Evolutionary conservation across 768 basidiomycete genomes (phyloP), one percentile per base, ranked within the genome.

Genomic region (Termitomyces bulborhizus): DNA sequence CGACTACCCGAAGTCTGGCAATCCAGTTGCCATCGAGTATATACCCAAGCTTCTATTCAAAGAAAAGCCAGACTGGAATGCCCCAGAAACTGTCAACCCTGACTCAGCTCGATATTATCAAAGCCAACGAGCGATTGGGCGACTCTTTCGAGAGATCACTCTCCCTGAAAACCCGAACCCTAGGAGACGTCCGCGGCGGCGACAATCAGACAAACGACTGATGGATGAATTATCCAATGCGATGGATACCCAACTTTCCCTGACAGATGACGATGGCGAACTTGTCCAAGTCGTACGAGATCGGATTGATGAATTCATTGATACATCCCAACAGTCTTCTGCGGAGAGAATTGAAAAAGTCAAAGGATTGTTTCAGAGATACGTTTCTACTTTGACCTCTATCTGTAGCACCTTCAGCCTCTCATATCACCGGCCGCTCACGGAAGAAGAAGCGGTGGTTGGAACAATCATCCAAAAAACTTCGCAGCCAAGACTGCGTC

Each of bases 391-490:
- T 46, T 63, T 88, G 34, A 73, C 72, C 34, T 69, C 65, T 12
- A 77, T 83, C 15, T 83, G 82, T 57, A 62, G 69, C 31, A 65
- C 69, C 15, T 70, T 80, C 63, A 76, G 76, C 1, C 68, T 85
- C 0, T 80, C 77, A 2, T 69, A 71, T 48, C 60, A 64, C n/a
- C 72, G 70, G 29, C 68, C 71, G 50, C 68, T 86, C 1, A 78
- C 78, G 9, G 85, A 88, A 61, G 84, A 81, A 62, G 87, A 87
- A 64, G 83, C 78, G 0, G 67, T 84, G 2, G 66, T 86, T 16
- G 86, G 87, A 0, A 86, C 85, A 0, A 88, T 88, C 56, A 71
- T 79, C 0, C 83, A 84, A 18, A 83, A 84, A 56, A 80, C 74
- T 12, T 79, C 83, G 0, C 82, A 86, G 60, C 76, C 78, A 12